A percentile compares a stretch with the other conserved stretches of the same genome.
phyloP scores from a whole-genome alignment of 768 basidiomycete genomes.

The Pleurotus salmoneostramineus region DNA sequence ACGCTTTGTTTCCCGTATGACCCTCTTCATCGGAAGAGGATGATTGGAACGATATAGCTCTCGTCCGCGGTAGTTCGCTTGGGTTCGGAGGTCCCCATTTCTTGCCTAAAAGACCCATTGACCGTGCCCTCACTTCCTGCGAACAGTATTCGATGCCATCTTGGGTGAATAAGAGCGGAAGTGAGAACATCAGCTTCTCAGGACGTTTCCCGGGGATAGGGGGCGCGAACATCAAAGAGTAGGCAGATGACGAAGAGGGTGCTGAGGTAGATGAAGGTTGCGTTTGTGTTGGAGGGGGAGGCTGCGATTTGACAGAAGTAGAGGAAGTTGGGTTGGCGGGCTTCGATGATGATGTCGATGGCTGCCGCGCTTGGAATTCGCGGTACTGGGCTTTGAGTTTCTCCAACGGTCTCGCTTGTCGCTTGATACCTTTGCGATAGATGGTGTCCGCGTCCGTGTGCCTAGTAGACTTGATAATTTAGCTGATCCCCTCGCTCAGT shows the following conservation, averaged over 20 bases:
- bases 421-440: conserved; percentile 78
- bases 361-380: conserved; percentile 68
- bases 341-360: conserved; percentile 24
- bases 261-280: conserved; percentile 20
- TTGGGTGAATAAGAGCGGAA: conserved; percentile 70
- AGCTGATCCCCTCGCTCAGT: not conserved
- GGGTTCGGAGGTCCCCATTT: conserved; percentile 73
- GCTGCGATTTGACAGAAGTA: conserved; percentile 18
- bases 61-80: conserved; percentile 25
- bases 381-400: conserved; percentile 78
- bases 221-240: conserved; percentile 72
- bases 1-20: conserved; percentile 36
- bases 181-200: conserved; percentile 67
- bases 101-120: conserved; percentile 80
- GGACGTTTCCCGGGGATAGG: conserved; percentile 65
- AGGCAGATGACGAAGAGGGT: conserved; percentile 46
- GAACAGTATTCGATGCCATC: conserved; percentile 81
- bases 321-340: not conserved
- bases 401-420: conserved; percentile 78
- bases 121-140: conserved; percentile 77
- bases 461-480: conserved; percentile 41
- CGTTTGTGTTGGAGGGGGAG: conserved; percentile 17
- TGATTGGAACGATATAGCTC: conserved; percentile 23
- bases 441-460: conserved; percentile 74
- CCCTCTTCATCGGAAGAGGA: conserved; percentile 1